phyloP scores from a whole-genome alignment of 2,329 filamentous ascomycete genomes.

The Alternaria rosae region DNA sequence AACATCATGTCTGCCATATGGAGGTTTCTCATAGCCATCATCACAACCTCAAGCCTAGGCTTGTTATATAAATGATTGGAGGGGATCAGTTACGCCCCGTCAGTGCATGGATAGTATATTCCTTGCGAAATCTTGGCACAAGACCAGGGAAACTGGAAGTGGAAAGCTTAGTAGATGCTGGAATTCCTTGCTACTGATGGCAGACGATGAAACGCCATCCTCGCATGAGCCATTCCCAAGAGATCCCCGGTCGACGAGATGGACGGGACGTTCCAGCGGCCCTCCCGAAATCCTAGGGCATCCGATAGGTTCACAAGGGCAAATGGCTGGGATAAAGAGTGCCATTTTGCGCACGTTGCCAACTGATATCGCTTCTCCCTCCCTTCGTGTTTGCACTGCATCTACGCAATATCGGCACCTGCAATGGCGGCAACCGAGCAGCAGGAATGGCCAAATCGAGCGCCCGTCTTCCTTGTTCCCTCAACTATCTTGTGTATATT shows the following conservation, averaged over 20 bases:
- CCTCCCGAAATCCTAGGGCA: background rate
- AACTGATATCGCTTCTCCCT: background rate
- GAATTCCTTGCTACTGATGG: background rate
- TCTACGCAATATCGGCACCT: background rate
- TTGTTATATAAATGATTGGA: background rate
- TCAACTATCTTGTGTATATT: slow-evolving; percentile 23
- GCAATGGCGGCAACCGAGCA: slow-evolving; percentile 8
- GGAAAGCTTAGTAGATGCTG: background rate
- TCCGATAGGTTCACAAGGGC: background rate
- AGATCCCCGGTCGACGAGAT: background rate
- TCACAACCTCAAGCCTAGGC: background rate
- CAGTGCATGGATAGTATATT: background rate
- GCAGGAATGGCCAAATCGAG: slow-evolving; percentile 21
- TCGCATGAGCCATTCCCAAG: background rate
- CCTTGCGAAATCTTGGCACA: background rate
- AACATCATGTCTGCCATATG: background rate
- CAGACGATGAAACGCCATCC: background rate
- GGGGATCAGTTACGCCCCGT: background rate
- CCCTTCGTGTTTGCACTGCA: background rate
- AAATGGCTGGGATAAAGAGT: background rate
- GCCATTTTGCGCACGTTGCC: background rate
- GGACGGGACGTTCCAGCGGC: background rate
- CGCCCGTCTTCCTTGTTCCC: slow-evolving; percentile 22
- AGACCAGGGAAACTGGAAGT: background rate
- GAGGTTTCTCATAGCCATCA: background rate